Percentiles rank a stretch among this genome's conserved stretches.
These are phyloP conservation scores for Botrytis squamosa DNA, from an alignment of 2,329 filamentous ascomycete species.

Conservation along the genomic window DNA sequence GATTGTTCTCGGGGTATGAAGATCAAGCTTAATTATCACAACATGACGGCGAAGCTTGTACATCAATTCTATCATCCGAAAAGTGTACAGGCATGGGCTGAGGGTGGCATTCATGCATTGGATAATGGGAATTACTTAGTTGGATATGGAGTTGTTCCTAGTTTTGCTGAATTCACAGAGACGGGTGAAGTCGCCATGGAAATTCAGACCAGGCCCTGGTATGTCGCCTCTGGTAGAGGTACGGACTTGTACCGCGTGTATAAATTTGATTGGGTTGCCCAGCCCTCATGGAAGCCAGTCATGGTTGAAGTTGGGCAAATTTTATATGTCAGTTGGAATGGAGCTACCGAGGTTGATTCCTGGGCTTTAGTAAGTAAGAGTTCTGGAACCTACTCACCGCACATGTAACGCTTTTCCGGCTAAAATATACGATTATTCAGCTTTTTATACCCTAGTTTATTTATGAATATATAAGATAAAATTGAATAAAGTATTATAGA, in stretches of 20 bases:
- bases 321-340: slow-evolving; percentile 40
- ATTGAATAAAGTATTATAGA: no score
- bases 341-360: slow-evolving; percentile 38
- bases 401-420: no score
- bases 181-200: slow-evolving; percentile 45
- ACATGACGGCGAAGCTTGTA: slow-evolving; percentile 46
- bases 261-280: slow-evolving; percentile 35
- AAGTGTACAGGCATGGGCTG: slow-evolving; percentile 43
- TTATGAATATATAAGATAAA: no score
- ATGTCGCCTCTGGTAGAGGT: slow-evolving; percentile 29
- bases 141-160: slow-evolving; percentile 51
- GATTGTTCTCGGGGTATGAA: slow-evolving; percentile 39
- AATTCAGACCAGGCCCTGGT: slow-evolving; percentile 43
- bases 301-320: slow-evolving; percentile 29
- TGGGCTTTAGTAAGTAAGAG: slow-evolving; percentile 28
- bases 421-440: no score
- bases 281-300: slow-evolving; percentile 33
- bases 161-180: slow-evolving; percentile 47
- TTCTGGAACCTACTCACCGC: no score
- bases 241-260: slow-evolving; percentile 34
- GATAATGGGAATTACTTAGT: slow-evolving; percentile 48
- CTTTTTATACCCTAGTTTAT: no score
- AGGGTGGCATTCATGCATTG: slow-evolving; percentile 47
- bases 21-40: slow-evolving; percentile 42
- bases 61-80: slow-evolving; percentile 43